Evolutionary conservation across 768 basidiomycete species (phyloP), one percentile per base, ranked within the genome.

Genomic region (Boletus tomentosulus): DNA sequence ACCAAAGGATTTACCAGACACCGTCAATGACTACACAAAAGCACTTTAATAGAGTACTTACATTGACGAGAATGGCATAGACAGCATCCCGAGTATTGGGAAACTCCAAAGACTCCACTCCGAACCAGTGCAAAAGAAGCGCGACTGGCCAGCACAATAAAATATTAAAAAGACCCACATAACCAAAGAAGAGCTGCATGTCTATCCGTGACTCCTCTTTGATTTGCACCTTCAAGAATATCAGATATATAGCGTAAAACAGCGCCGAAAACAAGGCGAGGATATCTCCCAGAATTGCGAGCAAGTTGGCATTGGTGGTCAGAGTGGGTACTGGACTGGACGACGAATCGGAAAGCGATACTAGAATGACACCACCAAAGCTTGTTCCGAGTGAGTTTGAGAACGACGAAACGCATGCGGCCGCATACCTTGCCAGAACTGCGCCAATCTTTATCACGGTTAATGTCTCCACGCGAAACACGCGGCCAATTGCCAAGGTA

Each of bases 181-280:
- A 96, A 24, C 95, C 95, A 63, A 97, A 94, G 75, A 97, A 95
- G 28, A 95, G 76, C 58, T 92, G 89, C 93, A 95, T 94, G 67
- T 95, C 85, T 60, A 94, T 81, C 50, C 92, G 80, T 5, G 87
- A 87, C 64, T 95, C 92, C 34, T 79, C 78, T 42, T 80, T 82
- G 49, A 97, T 88, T 52, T 83, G 83, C 43, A 94, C 87, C 71
- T 98, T 98, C 63, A 98, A 79, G 46, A 96, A 76, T 57, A 87
- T 86, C 42, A 94, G 85, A 70, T 98, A 98, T 44, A 88, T 68
- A 0, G 93, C 89, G 67, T 97, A 98, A 67, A 89, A 88, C 6
- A 92, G 59, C 1, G 95, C 93, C 6, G 90, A 91, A n/a, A 92
- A 63, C 30, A 98, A 75, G 1, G 95, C 93, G 5, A 98, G 78